Conservation (phyloP, 257 asterid species). For the Gentiana macrophylla region DNA sequence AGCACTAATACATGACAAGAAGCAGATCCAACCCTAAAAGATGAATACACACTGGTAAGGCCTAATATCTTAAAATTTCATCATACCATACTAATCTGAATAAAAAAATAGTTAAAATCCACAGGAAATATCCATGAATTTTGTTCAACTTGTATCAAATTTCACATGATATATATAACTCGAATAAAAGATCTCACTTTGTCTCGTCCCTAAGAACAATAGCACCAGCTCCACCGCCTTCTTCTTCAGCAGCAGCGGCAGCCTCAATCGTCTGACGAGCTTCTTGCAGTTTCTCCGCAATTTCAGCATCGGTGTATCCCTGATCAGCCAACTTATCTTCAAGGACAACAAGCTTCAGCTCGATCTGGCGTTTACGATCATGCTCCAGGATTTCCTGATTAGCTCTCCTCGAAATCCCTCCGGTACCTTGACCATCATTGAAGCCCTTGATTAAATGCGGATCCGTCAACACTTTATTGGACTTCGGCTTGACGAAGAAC, state of each 20-base stretch:
- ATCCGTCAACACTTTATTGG: constrained; percentile 43
- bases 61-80: no score
- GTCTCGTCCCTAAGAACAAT: constrained; percentile 10
- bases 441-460: constrained; percentile 39
- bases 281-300: constrained; percentile 58
- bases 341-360: constrained; percentile 64
- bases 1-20: no score
- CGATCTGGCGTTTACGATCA: constrained; percentile 86
- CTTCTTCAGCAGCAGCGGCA: constrained; percentile 20
- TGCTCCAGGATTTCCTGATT: constrained; percentile 78
- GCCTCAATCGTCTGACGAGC: constrained; percentile 52
- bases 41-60: no score
- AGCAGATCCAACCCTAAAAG: no score
- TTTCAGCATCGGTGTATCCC: constrained; percentile 66
- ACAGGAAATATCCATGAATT: no score
- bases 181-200: not conserved
- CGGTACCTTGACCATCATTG: constrained; percentile 58
- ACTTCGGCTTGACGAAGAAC: constrained; percentile 49
- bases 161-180: no score
- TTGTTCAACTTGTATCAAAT: no score
- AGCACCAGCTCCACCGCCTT: constrained; percentile 21
- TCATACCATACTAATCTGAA: no score
- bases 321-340: constrained; percentile 69
- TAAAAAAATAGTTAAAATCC: not conserved
- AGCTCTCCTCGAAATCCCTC: constrained; percentile 46